Evolutionary conservation across 1,139 yeast species (phyloP), one percentile per base, ranked within the genome.

Genomic region (Tardiomyces digboiensis): DNA sequence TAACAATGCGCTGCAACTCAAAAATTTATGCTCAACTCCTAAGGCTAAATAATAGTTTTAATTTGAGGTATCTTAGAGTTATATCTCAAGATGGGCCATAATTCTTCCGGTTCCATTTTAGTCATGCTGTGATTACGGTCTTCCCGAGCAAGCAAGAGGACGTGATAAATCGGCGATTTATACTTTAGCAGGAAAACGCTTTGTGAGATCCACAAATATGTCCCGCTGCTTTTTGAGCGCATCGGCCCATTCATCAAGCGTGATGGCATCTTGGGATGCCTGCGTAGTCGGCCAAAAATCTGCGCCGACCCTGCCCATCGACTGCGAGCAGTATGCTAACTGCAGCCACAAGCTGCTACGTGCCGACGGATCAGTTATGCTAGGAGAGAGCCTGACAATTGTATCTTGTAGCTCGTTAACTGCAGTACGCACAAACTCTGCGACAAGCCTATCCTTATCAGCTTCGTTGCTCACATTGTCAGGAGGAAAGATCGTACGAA

Each of bases 291-390:
- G 63, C 67, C 72, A 67, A 58, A 85, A 84, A 53, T 83, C 87
- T 2, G 77, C 79, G 16, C 85, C 82, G 21, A 78, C 78, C 48
- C 87, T 70, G 1, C 83, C 76, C 48, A 86, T 68, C 7, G 91
- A 81, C 54, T 80, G 84, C 29, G 91, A 79, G 46, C 91, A 78
- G 60, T 85, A 86, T 1, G 84, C 76, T 39, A 85, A 64, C 60
- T 86, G 95, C 18, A 85, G 63, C 50, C 84, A 71, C 23, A 85
- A 62, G 3, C 87, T 81, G 46, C 82, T 82, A 33, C 75, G 69
- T 38, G 73, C 71, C 16, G 74, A 68, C 19, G 67, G 62, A 36
- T 70, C 72, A 8, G 57, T 61, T 5, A 76, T 59, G 36, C 52
- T 48, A 1, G 65, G 74, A 56, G 64, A 61, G 39, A 59, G 67